A percentile compares a stretch with the other conserved stretches of the same genome.
Conservation (phyloP, 148 eudicot species). For the Salicornia ramosissima region DNA sequence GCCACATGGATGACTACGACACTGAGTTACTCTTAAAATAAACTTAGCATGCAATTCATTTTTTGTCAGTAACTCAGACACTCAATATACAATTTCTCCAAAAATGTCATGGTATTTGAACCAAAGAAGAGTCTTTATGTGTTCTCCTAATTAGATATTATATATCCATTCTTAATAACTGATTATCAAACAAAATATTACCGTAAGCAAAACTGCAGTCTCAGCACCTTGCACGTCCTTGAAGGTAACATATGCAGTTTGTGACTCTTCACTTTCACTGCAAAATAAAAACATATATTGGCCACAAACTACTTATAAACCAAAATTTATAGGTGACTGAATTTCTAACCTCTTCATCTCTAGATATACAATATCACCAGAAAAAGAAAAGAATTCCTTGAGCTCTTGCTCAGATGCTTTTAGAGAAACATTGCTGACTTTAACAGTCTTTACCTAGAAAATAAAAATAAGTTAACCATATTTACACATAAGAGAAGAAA, state of each 20-base stretch:
- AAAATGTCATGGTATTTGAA: not conserved
- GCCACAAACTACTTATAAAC: constrained; percentile 8
- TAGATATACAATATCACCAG: constrained; percentile 79
- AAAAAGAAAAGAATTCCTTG: constrained; percentile 86
- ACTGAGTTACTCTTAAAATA: no score
- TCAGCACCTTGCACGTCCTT: constrained; percentile 84
- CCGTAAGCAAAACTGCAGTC: constrained; percentile 91
- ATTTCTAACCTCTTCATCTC: constrained; percentile 64
- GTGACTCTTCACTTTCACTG: constrained; percentile 64
- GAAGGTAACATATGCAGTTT: constrained; percentile 83
- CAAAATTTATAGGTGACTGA: constrained; percentile 5
- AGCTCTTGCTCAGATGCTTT: constrained; percentile 73
- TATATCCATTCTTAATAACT: not conserved
- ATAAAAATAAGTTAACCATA: not conserved
- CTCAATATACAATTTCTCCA: no score
- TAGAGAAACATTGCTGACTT: constrained; percentile 76
- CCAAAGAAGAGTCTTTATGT: not conserved
- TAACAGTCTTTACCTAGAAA: constrained; percentile 58
- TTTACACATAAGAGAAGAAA: not conserved
- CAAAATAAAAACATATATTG: constrained; percentile 21
- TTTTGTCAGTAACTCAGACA: no score
- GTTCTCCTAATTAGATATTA: not conserved
- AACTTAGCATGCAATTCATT: no score
- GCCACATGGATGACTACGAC: no score
- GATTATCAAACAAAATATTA: constrained; percentile 23